Evolutionary conservation across 2,329 filamentous ascomycete species (phyloP).

Genomic region (Xylaria sp.): DNA sequence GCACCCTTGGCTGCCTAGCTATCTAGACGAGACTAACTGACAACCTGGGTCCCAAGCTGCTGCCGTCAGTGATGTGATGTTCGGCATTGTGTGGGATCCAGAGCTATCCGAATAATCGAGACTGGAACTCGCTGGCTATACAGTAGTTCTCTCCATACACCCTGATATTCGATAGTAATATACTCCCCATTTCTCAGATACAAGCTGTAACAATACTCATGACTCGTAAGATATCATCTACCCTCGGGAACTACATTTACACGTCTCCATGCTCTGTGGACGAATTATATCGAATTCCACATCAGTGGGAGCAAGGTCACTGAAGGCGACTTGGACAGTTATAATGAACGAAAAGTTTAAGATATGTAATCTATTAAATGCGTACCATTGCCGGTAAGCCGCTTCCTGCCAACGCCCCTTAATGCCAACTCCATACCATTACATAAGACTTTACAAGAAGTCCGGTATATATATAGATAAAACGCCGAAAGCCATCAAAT

Average conservation of each 20-base stretch:
- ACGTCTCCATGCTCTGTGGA: too few species aligned
- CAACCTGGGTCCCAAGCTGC: not conserved
- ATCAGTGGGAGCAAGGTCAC: not conserved
- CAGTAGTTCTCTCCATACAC: not conserved
- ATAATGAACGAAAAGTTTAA: not conserved
- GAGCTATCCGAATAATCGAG: not conserved
- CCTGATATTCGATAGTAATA: not conserved
- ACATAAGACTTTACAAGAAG: slow-evolving; percentile 32
- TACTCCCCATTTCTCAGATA: not conserved
- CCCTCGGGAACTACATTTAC: not conserved
- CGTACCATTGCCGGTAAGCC: slow-evolving; percentile 22
- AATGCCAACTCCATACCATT: slow-evolving; percentile 33
- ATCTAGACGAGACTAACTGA: not conserved
- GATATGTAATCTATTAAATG: slow-evolving; percentile 33
- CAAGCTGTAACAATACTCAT: not conserved
- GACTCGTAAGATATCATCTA: not conserved
- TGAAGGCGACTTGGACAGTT: not conserved
- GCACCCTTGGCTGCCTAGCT: not conserved
- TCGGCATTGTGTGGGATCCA: not conserved
- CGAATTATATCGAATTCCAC: not conserved
- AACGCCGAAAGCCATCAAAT: not conserved
- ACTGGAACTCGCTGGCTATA: not conserved
- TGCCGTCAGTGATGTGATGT: not conserved
- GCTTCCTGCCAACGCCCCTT: slow-evolving; percentile 31
- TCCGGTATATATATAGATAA: slow-evolving; percentile 12